These are phyloP conservation scores for Dicorynia guianensis DNA, from an alignment of 306 rosid genomes.

Conservation along the genomic window DNA sequence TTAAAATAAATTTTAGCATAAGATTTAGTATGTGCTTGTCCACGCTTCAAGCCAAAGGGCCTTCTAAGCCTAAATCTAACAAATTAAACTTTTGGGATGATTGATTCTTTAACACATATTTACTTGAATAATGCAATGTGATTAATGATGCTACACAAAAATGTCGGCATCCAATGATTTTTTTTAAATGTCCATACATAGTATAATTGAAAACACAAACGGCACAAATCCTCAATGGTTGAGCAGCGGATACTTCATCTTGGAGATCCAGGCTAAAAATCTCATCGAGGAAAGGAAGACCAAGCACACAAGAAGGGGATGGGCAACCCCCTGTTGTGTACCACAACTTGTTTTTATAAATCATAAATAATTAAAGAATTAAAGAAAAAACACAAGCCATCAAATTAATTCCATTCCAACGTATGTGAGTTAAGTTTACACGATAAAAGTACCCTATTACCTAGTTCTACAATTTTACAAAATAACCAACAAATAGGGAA, in stretches of 20 bases:
- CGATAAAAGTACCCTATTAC: background rate
- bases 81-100: too few relatives aligned
- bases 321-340: background rate
- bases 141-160: background rate
- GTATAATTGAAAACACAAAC: background rate
- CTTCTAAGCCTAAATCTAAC: too few relatives aligned
- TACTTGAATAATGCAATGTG: background rate
- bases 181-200: background rate
- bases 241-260: background rate
- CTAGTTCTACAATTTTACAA: background rate
- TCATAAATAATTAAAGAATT: background rate
- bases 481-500: background rate
- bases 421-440: background rate
- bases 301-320: background rate
- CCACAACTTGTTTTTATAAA: background rate
- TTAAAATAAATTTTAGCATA: too few relatives aligned
- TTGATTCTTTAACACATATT: background rate
- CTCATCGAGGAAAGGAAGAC: background rate
- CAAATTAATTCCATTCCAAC: background rate
- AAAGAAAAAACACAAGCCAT: background rate
- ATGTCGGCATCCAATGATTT: background rate
- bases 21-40: too few relatives aligned
- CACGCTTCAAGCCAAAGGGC: too few relatives aligned
- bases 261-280: background rate
- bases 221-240: slow-evolving; percentile 1